phyloP scores from a whole-genome alignment of 2,329 filamentous ascomycete species.

The Teratosphaeria destructans region DNA sequence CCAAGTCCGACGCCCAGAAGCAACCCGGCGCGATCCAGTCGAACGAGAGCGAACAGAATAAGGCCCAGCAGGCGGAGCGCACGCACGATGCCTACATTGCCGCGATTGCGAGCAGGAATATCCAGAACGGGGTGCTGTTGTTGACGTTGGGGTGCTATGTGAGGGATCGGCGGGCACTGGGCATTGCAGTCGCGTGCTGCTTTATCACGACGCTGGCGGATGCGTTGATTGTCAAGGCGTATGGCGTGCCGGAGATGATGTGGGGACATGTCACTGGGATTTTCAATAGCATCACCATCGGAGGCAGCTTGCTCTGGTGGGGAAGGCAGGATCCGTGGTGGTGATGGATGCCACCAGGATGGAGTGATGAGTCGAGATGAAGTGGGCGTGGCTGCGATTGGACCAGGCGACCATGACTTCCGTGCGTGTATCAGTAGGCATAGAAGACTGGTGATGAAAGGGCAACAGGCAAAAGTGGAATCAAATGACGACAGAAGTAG shows the following conservation, averaged over 20 bases:
- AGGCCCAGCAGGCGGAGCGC: constrained; percentile 7
- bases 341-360: neutral
- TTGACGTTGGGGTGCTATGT: constrained; percentile 22
- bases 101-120: constrained; percentile 22
- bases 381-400: neutral
- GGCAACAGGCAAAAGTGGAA: too few species aligned
- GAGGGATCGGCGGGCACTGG: constrained; percentile 22
- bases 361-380: neutral
- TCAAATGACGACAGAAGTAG: too few species aligned
- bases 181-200: constrained; percentile 16
- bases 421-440: neutral
- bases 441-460: too few species aligned
- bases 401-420: too few species aligned
- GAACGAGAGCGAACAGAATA: constrained; percentile 1
- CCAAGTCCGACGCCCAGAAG: neutral
- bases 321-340: constrained; percentile 11
- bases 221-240: constrained; percentile 19
- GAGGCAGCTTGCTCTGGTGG: constrained; percentile 22
- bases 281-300: constrained; percentile 18
- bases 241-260: constrained; percentile 17
- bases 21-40: constrained; percentile 7
- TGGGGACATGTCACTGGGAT: constrained; percentile 21
- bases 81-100: constrained; percentile 18
- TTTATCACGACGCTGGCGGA: constrained; percentile 22
- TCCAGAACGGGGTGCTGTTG: constrained; percentile 22